Base-by-base conservation (phyloP, 352 stramenopile species). In the Phytopythium boreale region DNA sequence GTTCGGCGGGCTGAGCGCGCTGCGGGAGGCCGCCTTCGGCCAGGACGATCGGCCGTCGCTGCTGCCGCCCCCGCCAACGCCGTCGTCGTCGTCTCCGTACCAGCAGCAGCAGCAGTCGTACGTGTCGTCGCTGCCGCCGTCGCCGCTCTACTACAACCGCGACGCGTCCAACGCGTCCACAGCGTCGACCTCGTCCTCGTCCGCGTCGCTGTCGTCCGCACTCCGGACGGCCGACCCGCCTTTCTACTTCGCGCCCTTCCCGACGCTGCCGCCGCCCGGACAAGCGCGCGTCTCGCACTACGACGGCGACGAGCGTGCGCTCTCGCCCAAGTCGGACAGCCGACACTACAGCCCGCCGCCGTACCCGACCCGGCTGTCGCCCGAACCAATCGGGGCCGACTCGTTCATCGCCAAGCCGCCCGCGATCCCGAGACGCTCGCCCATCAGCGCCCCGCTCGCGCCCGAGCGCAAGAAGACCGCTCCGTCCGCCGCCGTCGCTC, bases 191-290 rank as follows among this genome's bases (percentile, higher is more conserved):
- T 17, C 47, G 2, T 27, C 53, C 6, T 44, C 27, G 20, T 29
- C 34, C 24, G 8, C 66, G 22, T 61, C 67, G 19, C 57, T 51
- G 44, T 19, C 27, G 31, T 29, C 34, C 12, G 6, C 70, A 24
- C 63, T 61, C 6, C 53, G 37, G 47, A 52, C 63, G 36, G 34
- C 39, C 17, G 62, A 67, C 56, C 44, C 62, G 55, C 51, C 51
- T 11, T 47, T 53, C 46, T 52, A 53, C 27, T 77, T 77, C 59
- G 63, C 67, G 43, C 70, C 70, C 24, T 59, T 77, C 49, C 63
- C 67, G n/a, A 57, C 58, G 12, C 63, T 66, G 2, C 67, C 58
- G 29, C 29, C 58, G 27, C 31, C 67, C 14, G 59, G 62, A 5
- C 41, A 47, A 22, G 19, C 41, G 41, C 41, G 41, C 19, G 41